Percentiles rank a stretch among this genome's conserved stretches.
These are phyloP conservation scores for Gossypium schwendimanii DNA, from an alignment of 441 rosid genomes.

Conservation along the genomic window DNA sequence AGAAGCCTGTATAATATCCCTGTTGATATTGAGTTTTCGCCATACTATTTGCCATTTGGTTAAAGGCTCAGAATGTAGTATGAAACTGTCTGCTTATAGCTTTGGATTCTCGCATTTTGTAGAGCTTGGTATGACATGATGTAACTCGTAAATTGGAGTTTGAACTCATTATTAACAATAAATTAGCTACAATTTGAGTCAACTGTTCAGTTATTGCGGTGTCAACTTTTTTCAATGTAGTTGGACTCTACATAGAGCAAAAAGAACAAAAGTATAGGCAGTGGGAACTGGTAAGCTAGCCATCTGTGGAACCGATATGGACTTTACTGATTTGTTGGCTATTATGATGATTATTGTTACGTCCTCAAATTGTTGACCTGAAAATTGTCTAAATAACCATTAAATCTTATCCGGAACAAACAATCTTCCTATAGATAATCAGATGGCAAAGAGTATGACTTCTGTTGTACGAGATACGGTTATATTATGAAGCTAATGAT, in stretches of 20 bases:
- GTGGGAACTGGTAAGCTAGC: slow-evolving; percentile 4
- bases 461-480: background rate
- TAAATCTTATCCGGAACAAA: background rate
- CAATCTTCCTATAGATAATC: background rate
- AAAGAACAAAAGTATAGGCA: background rate
- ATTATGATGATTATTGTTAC: background rate
- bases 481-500: background rate
- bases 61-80: background rate
- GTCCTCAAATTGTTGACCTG: background rate
- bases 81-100: background rate
- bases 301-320: background rate
- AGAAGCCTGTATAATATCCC: background rate
- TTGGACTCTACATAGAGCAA: background rate
- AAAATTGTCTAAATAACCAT: background rate
- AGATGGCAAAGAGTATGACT: background rate
- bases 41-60: background rate
- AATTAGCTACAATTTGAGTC: background rate
- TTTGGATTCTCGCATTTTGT: background rate
- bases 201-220: background rate
- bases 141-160: background rate
- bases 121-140: background rate
- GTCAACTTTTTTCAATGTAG: background rate
- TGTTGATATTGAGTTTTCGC: background rate
- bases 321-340: background rate
- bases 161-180: background rate